phyloP scores from a whole-genome alignment of 2,329 filamentous ascomycete species.

The Cladophialophora immunda region DNA sequence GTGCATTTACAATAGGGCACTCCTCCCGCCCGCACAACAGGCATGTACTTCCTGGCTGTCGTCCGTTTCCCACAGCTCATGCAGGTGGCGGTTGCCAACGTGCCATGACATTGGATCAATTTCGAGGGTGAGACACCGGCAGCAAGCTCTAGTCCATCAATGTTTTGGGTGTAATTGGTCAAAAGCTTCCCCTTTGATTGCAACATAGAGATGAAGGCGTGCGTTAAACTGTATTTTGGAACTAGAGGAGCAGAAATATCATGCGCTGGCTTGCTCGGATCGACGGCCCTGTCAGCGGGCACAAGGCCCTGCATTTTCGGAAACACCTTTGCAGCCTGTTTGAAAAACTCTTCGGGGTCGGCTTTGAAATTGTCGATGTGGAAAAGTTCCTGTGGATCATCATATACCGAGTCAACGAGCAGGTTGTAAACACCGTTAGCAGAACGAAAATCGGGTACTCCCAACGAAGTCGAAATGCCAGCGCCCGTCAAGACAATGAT shows the following conservation, averaged over 20 bases:
- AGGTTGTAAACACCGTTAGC: conserved; percentile 69
- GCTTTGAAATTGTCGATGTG: conserved; percentile 86
- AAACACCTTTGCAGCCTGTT: conserved; percentile 73
- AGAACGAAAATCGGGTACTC: conserved; percentile 96
- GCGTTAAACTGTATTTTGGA: conserved; percentile 85
- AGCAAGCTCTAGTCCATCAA: conserved; percentile 91
- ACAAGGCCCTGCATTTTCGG: conserved; percentile 61
- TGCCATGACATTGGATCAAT: conserved; percentile 94
- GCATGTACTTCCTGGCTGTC: conserved; percentile 78
- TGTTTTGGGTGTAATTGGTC: conserved; percentile 98
- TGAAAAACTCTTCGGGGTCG: conserved; percentile 87
- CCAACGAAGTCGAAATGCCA: conserved; percentile 94
- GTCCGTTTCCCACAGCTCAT: conserved; percentile 80
- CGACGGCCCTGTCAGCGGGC: conserved; percentile 13
- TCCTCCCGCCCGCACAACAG: conserved; percentile 76
- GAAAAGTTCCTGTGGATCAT: conserved; percentile 93
- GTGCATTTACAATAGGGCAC: conserved; percentile 73
- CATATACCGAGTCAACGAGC: conserved; percentile 76
- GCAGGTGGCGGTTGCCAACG: conserved; percentile 91
- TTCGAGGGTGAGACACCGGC: conserved; percentile 84
- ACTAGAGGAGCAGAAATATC: conserved; percentile 16
- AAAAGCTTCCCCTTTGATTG: conserved; percentile 88
- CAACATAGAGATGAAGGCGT: conserved; percentile 89
- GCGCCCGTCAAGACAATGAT: conserved; percentile 95
- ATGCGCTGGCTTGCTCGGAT: conserved; percentile 13